phyloP scores from a whole-genome alignment of 1,284 basidiomycete species.

The Entoloma clypeatum region DNA sequence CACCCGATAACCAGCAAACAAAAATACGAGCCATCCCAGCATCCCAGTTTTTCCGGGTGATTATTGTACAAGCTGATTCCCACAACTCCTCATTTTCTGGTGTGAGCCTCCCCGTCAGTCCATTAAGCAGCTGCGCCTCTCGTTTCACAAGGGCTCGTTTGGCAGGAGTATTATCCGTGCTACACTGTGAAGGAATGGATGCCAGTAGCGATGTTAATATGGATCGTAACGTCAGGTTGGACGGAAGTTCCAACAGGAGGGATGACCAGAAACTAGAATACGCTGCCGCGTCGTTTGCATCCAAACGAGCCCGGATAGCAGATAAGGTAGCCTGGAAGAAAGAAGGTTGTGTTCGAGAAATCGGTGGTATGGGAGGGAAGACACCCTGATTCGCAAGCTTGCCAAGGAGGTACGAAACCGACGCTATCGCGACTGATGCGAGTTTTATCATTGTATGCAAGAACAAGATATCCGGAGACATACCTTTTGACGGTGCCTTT shows the following conservation, averaged over 20 bases:
- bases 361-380: slow-evolving; percentile 49
- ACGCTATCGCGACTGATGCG: slow-evolving; percentile 29
- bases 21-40: slow-evolving; percentile 58
- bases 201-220: slow-evolving; percentile 57
- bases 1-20: slow-evolving; percentile 58
- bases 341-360: slow-evolving; percentile 53
- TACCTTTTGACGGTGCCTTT: slow-evolving; percentile 22
- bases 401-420: slow-evolving; percentile 52
- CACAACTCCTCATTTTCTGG: slow-evolving; percentile 47
- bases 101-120: slow-evolving; percentile 45
- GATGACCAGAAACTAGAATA: slow-evolving; percentile 53
- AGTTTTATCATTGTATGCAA: not conserved
- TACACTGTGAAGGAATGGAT: slow-evolving; percentile 33
- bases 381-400: slow-evolving; percentile 65
- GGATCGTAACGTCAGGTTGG: slow-evolving; percentile 49
- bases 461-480: slow-evolving; percentile 2
- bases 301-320: slow-evolving; percentile 43
- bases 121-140: slow-evolving; percentile 46
- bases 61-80: slow-evolving; percentile 46
- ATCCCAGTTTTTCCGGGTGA: slow-evolving; percentile 55
- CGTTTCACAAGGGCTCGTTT: slow-evolving; percentile 45
- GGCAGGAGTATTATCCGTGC: slow-evolving; percentile 28
- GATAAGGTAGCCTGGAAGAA: slow-evolving; percentile 56
- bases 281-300: slow-evolving; percentile 17
- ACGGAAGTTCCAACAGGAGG: slow-evolving; percentile 46